Evolutionary conservation across 257 asterid species (phyloP), one percentile per base, ranked within the genome.

Genomic region (Solanum stenotomum): DNA sequence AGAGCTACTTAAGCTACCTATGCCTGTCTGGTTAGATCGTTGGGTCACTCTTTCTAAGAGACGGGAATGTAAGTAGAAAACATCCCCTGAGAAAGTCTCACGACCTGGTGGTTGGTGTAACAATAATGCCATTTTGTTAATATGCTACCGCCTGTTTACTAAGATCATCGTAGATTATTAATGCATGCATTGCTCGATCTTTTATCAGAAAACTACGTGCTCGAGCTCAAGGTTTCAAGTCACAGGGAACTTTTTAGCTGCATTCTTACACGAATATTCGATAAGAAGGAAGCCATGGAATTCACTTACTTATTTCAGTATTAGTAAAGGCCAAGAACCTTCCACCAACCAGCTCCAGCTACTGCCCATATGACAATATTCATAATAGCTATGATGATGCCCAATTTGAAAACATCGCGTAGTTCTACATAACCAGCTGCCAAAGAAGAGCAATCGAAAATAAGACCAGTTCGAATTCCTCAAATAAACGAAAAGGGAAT

Each of bases 261-360:
- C 35, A 38, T 77, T 77, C 23, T n/a, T 78, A 78, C n/a, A 42
- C 10, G 15, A 78, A 78, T 40, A 25, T 42, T n/a, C 20, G 9
- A 7, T 25, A 78, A 14, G 85, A 78, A 42, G 8, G 8, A 16
- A 42, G 18, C 25, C 18, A 71, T 31, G 6, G 16, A 8, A 40
- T 79, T 31, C 44, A 82, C 86, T 82, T 49, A 33, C 88, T 20
- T 29, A 18, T 22, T 87, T 70, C 20, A 77, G 67, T 49, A 83
- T 93, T 94, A 96, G 90, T 93, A 96, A 87, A 96, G 98, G n/a
- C 97, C 95, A 86, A 95, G 87, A 81, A 95, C 61, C 88, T 96
- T 96, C 98, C 98, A 96, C 99, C 99, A 96, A 3, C 92, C 93
- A 63, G 97, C 97, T 88, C 96, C 98, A 40, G 84, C 25, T 78